Evolutionary conservation across 441 rosid genomes (phyloP).

Genomic region (Isatis lusitanica): DNA sequence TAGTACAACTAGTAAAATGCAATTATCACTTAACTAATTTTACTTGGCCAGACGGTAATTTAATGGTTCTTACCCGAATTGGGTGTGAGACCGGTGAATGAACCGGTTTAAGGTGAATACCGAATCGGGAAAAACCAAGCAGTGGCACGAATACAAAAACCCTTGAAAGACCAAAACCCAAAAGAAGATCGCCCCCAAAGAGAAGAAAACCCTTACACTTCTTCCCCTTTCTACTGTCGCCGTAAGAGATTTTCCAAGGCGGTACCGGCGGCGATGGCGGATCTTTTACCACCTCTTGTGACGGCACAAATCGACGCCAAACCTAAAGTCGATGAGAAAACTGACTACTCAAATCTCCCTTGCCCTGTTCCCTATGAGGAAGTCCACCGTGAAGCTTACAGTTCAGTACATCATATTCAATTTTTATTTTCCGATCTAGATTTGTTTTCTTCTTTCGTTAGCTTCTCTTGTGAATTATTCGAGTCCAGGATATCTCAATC

Average conservation of each 20-base stretch:
- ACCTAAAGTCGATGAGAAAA: constrained; percentile 51
- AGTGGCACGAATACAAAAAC: constrained; percentile 28
- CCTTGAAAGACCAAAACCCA: constrained; percentile 23
- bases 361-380: constrained; percentile 93
- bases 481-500: not conserved
- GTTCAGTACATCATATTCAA: constrained; percentile 37
- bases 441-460: not conserved
- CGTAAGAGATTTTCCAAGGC: constrained; percentile 23
- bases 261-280: constrained; percentile 52
- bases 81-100: not conserved
- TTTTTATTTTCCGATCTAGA: constrained; percentile 19
- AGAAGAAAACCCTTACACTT: constrained; percentile 33
- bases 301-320: constrained; percentile 26
- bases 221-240: constrained; percentile 20
- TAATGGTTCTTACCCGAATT: not conserved
- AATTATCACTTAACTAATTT: not conserved
- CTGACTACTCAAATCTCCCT: constrained; percentile 79
- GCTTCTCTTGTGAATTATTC: not conserved
- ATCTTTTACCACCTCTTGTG: constrained; percentile 41
- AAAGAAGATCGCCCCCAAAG: constrained; percentile 17
- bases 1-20: not conserved
- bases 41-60: not conserved
- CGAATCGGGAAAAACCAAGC: constrained; percentile 20
- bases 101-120: constrained; percentile 18
- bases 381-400: constrained; percentile 87